Evolutionary conservation across 2,329 filamentous ascomycete species (phyloP), one percentile per base, ranked within the genome.

Genomic region (Trichoderma sp.): DNA sequence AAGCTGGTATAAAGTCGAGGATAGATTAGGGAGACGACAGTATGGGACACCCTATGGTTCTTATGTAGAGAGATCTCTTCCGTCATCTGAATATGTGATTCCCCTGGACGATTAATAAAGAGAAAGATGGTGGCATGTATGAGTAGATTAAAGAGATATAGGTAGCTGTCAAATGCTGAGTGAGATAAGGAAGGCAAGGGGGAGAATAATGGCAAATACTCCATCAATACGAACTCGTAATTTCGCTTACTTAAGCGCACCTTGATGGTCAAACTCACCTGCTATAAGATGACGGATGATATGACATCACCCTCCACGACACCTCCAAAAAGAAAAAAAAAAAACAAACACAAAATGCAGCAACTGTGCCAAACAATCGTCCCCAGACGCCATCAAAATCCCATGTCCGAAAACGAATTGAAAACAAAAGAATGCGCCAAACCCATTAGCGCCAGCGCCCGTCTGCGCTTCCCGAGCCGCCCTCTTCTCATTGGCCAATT

Each of bases 391-490:
- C 47, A 14, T 12, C 24, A 30, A 18, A 28, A 30, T 1, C 3
- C 65, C 53, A 60, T 14, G n/a, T 14, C 47, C 47, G 47, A 24
- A 53, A 53, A 24, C n/a, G 47, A 53, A 53, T 24, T 24, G 47
- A 53, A 43, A 57, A 28, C n/a, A 47, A 47, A 18, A 36, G 30
- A 32, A 18, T 11, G 14, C 56, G 8, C 28, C 28, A 24, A 26
- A 18, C 12, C 9, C 14, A 34, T n/a, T 71, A 71, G 69, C 53
- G 61, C 36, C 69, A 62, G 69, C 61, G 69, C 15, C 69, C 39
- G 53, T 36, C 57, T 34, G 21, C 36, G 53, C 61, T 65, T 58
- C 61, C 69, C 61, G 69, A 71, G 53, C 69, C 69, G 69, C 69
- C 47, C 34, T 56, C 28, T 11, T 36, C 53, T 53, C 51, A 71